These are phyloP conservation scores for Amphicarpaea edgeworthii DNA, from an alignment of 306 rosid genomes.

Conservation along the genomic window DNA sequence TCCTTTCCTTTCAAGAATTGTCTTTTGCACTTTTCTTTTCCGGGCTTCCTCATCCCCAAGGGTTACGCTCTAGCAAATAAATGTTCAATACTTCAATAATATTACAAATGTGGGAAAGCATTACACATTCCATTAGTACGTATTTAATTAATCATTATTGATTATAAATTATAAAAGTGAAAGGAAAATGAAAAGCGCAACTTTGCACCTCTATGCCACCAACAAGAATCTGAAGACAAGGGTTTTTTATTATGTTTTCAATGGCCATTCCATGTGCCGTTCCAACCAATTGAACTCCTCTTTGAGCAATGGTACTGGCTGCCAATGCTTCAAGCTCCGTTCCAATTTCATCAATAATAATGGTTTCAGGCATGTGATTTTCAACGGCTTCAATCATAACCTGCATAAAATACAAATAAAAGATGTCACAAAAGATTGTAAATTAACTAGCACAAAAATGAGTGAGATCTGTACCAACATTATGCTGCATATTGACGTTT, in stretches of 20 bases:
- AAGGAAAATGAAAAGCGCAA: constrained; percentile 38
- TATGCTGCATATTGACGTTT: constrained; percentile 92
- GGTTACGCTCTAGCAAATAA: constrained; percentile 85
- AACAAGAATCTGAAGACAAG: constrained; percentile 91
- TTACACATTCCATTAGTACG: constrained; percentile 32
- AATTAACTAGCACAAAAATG: constrained; percentile 32
- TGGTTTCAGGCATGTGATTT: constrained; percentile 96
- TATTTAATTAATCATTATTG: constrained; percentile 8
- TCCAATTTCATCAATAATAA: constrained; percentile 98
- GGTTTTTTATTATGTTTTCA: constrained; percentile 87
- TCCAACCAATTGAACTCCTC: constrained; percentile 99
- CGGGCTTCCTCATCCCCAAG: constrained; percentile 98
- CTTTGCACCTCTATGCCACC: constrained; percentile 93
- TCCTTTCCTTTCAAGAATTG: constrained; percentile 98
- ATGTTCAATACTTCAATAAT: constrained; percentile 33
- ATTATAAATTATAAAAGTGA: constrained; percentile 26
- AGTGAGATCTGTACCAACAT: constrained; percentile 57
- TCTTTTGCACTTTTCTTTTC: constrained; percentile 96
- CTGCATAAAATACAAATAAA: constrained; percentile 52
- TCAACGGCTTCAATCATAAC: constrained; percentile 99
- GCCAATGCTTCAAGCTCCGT: constrained; percentile 99
- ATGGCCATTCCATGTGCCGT: constrained; percentile 97
- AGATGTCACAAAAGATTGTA: background rate
- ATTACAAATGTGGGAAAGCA: constrained; percentile 37
- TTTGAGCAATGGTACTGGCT: constrained; percentile 98